These are phyloP conservation scores for Aspergillus steynii DNA, from an alignment of 495 filamentous ascomycete genomes.

Conservation along the genomic window DNA sequence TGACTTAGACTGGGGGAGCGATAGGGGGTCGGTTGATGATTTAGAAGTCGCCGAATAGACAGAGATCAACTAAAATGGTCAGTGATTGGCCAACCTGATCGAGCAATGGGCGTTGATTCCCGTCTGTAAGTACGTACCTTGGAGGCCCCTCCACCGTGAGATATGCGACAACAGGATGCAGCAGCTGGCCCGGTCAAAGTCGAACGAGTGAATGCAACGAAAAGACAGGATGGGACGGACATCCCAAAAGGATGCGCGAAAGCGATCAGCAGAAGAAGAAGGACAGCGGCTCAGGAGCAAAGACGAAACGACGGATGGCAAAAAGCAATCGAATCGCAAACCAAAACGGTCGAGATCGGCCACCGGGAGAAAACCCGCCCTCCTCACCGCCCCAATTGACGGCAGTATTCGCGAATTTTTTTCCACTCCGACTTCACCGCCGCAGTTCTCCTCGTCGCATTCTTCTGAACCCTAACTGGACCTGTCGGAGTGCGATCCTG, in stretches of 20 bases:
- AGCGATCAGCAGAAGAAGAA: slow-evolving; percentile 4
- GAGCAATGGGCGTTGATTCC: background rate
- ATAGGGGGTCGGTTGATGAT: background rate
- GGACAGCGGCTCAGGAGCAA: background rate
- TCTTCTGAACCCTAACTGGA: background rate
- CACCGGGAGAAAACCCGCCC: slow-evolving; percentile 3
- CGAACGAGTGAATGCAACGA: background rate
- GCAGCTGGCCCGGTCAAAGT: slow-evolving; percentile 5
- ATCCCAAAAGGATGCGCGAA: slow-evolving; percentile 1
- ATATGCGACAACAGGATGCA: slow-evolving; percentile 11
- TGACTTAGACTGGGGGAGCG: background rate
- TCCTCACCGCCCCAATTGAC: slow-evolving; percentile 15
- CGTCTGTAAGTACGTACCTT: slow-evolving; percentile 12
- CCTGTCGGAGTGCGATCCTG: too few relatives aligned
- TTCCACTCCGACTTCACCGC: slow-evolving; percentile 19
- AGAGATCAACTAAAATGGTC: slow-evolving; percentile 11
- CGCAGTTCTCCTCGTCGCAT: background rate
- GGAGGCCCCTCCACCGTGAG: slow-evolving; percentile 16
- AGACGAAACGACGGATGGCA: background rate
- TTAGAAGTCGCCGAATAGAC: background rate
- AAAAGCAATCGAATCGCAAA: slow-evolving; percentile 10
- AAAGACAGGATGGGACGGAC: background rate
- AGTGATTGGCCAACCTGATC: slow-evolving; percentile 1
- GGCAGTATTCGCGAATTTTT: slow-evolving; percentile 21
- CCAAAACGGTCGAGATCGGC: slow-evolving; percentile 9